Base-by-base conservation (phyloP, 306 rosid genomes). In the Cicer pinnatifidum region DNA sequence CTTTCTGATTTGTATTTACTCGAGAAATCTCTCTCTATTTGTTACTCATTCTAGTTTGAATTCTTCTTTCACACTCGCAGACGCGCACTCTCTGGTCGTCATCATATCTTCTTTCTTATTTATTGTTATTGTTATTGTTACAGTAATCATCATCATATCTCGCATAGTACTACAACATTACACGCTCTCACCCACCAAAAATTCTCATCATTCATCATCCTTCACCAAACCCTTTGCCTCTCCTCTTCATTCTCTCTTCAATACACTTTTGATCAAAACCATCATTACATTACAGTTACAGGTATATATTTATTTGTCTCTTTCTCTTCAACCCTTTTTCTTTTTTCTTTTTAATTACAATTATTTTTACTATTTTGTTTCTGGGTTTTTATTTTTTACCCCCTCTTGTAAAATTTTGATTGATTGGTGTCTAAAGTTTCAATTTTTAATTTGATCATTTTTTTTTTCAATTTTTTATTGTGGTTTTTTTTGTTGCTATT, bases 1-100 rank as follows among this genome's bases (percentile, higher is more conserved):
- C 9, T 5, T 28, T 63, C 44, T 69, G 69, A 46, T 19, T 76
- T 76, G 84, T 73, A 65, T 79, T 85, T 80, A 78, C 84, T 76
- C 85, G 68, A 81, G 80, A 75, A 76, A 28, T 44, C 46, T 82
- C 83, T 81, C 83, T 20, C 79, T 40, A 58, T 57, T 52, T 72
- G 75, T 72, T 9, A 16, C 75, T 62, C 67, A 46, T 41, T 60
- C 77, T 83, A 83, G 79, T 90, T 90, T 90, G 91, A 86, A 57
- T 83, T 80, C 71, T 62, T 40, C 23, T 54, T n/a, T 56, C 12
- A 7, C 64, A 76, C 72, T 61, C 82, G 68, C 74, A 20, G 63
- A 87, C 89, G 87, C 89, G 84, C 72, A 75, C 62, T 80, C 44
- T 11, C 47, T 64, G 64, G 9, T 80, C 28, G 52, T 75, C 33